Evolutionary conservation across 345 rosid species (phyloP).

Genomic region (Cardamine resedifolia): DNA sequence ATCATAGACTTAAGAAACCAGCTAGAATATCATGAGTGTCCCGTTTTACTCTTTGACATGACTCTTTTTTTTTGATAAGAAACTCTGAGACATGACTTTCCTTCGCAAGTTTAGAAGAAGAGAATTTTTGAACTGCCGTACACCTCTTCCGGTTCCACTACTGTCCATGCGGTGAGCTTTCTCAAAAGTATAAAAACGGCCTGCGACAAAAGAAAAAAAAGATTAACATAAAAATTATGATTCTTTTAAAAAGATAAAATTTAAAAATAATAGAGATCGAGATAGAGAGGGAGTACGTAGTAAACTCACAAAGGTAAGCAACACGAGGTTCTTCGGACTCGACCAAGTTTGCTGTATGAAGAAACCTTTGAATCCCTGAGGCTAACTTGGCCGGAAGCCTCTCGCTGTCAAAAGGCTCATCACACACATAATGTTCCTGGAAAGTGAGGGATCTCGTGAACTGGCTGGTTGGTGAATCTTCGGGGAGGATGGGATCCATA

Average conservation of each 20-base stretch:
- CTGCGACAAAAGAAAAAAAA: conserved; percentile 37
- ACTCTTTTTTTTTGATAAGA: too few relatives aligned
- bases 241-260: background rate
- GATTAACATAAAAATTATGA: background rate
- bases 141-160: conserved; percentile 68
- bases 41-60: background rate
- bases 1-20: background rate
- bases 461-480: conserved; percentile 5
- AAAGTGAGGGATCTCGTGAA: conserved; percentile 43
- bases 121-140: conserved; percentile 76
- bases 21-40: background rate
- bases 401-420: conserved; percentile 84
- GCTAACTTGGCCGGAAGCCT: conserved; percentile 68
- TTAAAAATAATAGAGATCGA: too few relatives aligned
- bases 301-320: conserved; percentile 69
- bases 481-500: background rate
- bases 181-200: conserved; percentile 80
- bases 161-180: conserved; percentile 65
- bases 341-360: conserved; percentile 75
- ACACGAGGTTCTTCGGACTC: conserved; percentile 67
- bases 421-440: conserved; percentile 41
- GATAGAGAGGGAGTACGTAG: background rate
- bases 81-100: conserved; percentile 42
- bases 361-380: conserved; percentile 68
- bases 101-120: conserved; percentile 73